These are phyloP conservation scores for Leccinum olivaceopallidum DNA, from an alignment of 768 basidiomycete species.

Conservation along the genomic window DNA sequence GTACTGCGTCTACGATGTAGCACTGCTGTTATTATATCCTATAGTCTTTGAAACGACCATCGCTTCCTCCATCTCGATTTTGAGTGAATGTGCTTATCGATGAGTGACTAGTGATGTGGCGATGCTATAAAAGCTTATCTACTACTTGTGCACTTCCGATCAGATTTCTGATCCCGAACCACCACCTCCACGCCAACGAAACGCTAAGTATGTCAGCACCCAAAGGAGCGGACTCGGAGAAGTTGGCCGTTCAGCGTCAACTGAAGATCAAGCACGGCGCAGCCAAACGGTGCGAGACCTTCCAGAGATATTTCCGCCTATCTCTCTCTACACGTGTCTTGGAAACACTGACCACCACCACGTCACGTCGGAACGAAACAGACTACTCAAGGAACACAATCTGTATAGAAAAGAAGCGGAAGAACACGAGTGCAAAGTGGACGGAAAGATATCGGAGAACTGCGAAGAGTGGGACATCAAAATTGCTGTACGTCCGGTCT, in stretches of 20 bases:
- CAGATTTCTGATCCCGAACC: constrained; percentile 8
- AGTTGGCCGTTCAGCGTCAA: constrained; percentile 52
- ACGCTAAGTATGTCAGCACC: constrained; percentile 16
- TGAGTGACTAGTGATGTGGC: neutral
- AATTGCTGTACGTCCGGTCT: constrained; percentile 56
- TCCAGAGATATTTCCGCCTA: constrained; percentile 22
- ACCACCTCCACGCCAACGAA: constrained; percentile 9
- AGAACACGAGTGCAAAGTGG: constrained; percentile 56
- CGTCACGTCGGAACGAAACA: constrained; percentile 30
- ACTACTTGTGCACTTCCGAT: neutral
- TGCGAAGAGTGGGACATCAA: constrained; percentile 78
- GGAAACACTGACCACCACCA: constrained; percentile 9
- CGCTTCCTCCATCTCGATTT: constrained; percentile 4
- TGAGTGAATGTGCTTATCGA: constrained; percentile 7
- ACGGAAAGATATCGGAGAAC: constrained; percentile 57
- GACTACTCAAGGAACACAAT: constrained; percentile 66
- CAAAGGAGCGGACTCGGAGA: constrained; percentile 19
- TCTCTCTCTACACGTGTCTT: constrained; percentile 3
- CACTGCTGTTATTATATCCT: constrained; percentile 27
- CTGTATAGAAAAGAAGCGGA: constrained; percentile 68
- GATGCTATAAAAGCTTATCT: neutral
- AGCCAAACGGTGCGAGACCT: constrained; percentile 53
- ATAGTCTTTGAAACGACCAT: constrained; percentile 28
- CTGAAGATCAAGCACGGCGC: constrained; percentile 77
- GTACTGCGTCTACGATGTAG: constrained; percentile 36